Evolutionary conservation across 176 grass and related monocot species (phyloP).

Genomic region (Juncus effusus): DNA sequence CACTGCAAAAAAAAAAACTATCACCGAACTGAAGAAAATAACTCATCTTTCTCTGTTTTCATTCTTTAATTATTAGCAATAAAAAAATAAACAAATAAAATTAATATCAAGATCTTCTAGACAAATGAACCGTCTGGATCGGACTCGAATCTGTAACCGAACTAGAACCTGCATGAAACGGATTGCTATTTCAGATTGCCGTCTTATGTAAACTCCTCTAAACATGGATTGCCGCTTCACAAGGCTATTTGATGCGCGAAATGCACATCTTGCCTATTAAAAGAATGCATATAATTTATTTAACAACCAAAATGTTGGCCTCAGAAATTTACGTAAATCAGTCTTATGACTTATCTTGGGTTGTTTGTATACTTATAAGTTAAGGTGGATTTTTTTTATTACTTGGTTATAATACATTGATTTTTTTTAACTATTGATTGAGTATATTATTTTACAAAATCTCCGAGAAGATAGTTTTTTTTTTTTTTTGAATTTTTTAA

Average conservation of each 20-base stretch:
- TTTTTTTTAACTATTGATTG: too few species aligned
- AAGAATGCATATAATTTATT: not conserved
- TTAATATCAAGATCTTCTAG: not conserved
- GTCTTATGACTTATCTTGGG: too few species aligned
- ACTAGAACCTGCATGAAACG: conserved; percentile 40
- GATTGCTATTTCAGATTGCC: conserved; percentile 27
- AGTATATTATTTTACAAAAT: too few species aligned
- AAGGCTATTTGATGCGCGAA: conserved; percentile 29
- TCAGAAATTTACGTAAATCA: too few species aligned
- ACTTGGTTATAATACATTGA: not conserved
- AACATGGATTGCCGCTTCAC: conserved; percentile 45
- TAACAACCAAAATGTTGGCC: not conserved
- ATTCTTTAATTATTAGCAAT: not conserved
- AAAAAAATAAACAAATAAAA: not conserved
- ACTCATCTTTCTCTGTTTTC: not conserved
- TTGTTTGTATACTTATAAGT: too few species aligned
- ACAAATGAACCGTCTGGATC: conserved; percentile 10
- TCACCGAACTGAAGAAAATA: not conserved
- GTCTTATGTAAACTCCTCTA: conserved; percentile 31
- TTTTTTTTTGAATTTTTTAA: too few species aligned
- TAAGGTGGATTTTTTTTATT: not conserved
- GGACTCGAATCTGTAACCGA: conserved; percentile 28
- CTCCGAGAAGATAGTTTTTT: too few species aligned
- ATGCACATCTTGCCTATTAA: conserved; percentile 32
- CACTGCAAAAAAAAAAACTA: too few species aligned